Conservation (phyloP, 805 yeast genomes). For the Wickerhamiella kazuoi region DNA sequence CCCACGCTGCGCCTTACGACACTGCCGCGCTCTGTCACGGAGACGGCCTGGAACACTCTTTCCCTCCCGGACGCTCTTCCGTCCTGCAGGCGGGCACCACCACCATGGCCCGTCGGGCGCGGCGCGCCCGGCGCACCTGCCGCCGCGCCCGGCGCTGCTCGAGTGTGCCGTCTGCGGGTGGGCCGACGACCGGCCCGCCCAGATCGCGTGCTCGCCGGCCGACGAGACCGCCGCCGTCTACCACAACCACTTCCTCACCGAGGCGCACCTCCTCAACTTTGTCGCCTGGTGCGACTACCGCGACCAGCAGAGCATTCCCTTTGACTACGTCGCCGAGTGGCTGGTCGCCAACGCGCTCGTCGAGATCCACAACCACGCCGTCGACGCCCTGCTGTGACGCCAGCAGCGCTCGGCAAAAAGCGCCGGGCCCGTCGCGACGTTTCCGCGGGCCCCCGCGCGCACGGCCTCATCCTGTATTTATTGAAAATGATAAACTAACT, state of each 20-base stretch:
- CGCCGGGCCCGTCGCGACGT: too few species aligned
- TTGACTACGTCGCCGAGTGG: constrained; percentile 18
- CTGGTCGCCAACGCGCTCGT: constrained; percentile 14
- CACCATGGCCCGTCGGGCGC: not conserved
- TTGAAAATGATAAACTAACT: too few species aligned
- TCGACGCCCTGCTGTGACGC: not conserved
- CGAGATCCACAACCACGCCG: constrained; percentile 3
- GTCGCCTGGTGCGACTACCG: constrained; percentile 14
- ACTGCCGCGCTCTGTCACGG: too few species aligned
- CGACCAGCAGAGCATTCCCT: constrained; percentile 14
- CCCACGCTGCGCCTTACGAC: too few species aligned
- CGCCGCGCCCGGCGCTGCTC: not conserved
- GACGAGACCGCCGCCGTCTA: not conserved
- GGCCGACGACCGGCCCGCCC: constrained; percentile 12
- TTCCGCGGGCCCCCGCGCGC: too few species aligned
- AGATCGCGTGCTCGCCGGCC: constrained; percentile 1
- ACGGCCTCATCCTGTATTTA: too few species aligned
- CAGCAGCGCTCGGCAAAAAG: too few species aligned
- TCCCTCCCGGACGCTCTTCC: too few species aligned
- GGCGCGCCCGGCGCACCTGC: not conserved
- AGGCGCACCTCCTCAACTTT: constrained; percentile 14
- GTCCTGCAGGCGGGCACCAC: too few species aligned
- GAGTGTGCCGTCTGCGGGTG: constrained; percentile 17
- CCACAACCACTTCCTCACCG: constrained; percentile 14
- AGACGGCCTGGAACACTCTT: too few species aligned